Evolutionary conservation across 148 eudicot genomes (phyloP).

Genomic region (Dianthus caryophyllus): DNA sequence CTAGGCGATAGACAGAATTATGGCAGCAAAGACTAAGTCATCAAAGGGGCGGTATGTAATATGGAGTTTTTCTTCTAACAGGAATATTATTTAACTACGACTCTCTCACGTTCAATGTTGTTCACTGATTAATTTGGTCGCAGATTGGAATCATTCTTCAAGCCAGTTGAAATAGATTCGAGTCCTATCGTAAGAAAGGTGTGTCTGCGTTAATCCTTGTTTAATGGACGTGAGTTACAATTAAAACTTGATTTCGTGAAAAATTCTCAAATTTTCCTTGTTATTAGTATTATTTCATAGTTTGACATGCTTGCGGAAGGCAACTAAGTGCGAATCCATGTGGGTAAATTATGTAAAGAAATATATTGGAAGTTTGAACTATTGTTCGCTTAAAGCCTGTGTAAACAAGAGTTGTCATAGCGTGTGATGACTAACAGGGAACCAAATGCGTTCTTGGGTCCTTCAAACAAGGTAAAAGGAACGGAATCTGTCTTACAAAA

Average conservation of each 20-base stretch:
- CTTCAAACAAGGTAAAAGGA: constrained; percentile 35
- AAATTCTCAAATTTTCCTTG: neutral
- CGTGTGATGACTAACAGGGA: constrained; percentile 48
- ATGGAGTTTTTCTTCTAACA: constrained; percentile 5
- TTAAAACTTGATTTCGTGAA: neutral
- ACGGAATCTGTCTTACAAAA: constrained; percentile 25
- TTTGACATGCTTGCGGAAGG: neutral
- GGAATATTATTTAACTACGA: neutral
- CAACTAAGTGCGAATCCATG: neutral
- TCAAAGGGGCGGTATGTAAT: constrained; percentile 72
- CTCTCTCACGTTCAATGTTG: neutral
- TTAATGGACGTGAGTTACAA: neutral
- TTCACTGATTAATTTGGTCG: constrained; percentile 17
- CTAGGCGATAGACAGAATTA: constrained; percentile 88
- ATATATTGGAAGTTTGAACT: constrained; percentile 18
- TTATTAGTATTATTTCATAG: neutral
- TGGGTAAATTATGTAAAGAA: constrained; percentile 1
- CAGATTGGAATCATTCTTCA: constrained; percentile 79
- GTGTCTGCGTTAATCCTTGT: constrained; percentile 21
- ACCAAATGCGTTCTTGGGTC: constrained; percentile 54
- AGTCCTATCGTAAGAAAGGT: constrained; percentile 77
- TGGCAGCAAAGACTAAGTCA: constrained; percentile 80
- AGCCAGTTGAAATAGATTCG: constrained; percentile 54
- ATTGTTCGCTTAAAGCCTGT: constrained; percentile 9
- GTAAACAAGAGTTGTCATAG: constrained; percentile 4